Conservation (phyloP, 805 yeast genomes). For the Ogataea trehalophila region DNA sequence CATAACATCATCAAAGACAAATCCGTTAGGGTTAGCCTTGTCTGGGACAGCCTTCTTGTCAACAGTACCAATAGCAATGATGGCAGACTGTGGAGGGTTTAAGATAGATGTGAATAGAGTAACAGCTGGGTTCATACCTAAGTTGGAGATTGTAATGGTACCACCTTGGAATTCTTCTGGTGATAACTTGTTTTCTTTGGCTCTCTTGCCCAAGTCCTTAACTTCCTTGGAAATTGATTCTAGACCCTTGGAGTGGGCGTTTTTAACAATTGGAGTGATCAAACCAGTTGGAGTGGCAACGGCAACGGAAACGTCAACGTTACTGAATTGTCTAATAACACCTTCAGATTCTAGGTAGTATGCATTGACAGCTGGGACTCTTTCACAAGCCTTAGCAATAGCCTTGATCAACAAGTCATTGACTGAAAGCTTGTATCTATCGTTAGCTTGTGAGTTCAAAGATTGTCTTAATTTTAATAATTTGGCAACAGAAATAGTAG, state of each 20-base stretch:
- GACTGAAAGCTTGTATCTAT: conserved; percentile 84
- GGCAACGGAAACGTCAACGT: conserved; percentile 96
- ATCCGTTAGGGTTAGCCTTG: conserved; percentile 83
- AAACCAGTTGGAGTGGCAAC: conserved; percentile 98
- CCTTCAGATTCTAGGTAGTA: conserved; percentile 89
- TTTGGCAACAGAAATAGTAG: conserved; percentile 82
- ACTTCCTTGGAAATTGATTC: conserved; percentile 73
- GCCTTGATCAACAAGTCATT: conserved; percentile 95
- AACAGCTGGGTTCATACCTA: conserved; percentile 98
- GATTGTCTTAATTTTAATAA: conserved; percentile 88
- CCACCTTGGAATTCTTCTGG: conserved; percentile 99
- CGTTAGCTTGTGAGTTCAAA: conserved; percentile 78
- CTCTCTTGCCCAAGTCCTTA: conserved; percentile 94
- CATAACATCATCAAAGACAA: conserved; percentile 86
- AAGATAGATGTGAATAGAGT: conserved; percentile 90
- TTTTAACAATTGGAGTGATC: conserved; percentile 90
- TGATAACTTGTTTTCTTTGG: conserved; percentile 83
- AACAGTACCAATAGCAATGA: conserved; percentile 90
- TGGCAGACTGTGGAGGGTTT: conserved; percentile 96
- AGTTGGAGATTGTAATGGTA: conserved; percentile 95
- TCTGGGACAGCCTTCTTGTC: conserved; percentile 93
- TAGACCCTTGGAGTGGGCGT: conserved; percentile 85
- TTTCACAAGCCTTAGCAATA: conserved; percentile 78
- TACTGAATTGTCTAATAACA: conserved; percentile 84
- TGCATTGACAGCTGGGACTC: conserved; percentile 92